Base-by-base conservation (phyloP, 2,329 filamentous ascomycete genomes). In the Aspergillus luchuensis region DNA sequence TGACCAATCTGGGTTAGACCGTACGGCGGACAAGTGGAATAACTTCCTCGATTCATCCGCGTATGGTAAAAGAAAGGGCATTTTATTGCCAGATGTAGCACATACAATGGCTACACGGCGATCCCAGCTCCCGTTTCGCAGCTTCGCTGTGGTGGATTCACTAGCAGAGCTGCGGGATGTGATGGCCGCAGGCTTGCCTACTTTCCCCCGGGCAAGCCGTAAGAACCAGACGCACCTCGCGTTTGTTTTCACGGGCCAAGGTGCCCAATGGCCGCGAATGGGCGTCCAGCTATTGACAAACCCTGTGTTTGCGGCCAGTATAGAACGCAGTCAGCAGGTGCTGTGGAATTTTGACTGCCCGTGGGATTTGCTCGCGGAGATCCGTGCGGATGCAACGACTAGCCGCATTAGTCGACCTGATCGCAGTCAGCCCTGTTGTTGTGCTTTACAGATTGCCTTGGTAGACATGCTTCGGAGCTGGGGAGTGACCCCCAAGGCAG, bases 211-310 rank as follows among this genome's bases (percentile, higher is more conserved):
- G 7, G 61, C 63, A 13, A 61, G 47, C 49, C 63, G 66, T n/a
- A 62, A 63, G 28, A 59, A 59, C 4, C 53, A 62, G 8, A 63
- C 60, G 5, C 58, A 49, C 10, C 17, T 70, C 28, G 70, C 61
- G 1, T 72, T 72, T 52, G 61, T 80, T 0, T 80, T 80, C 61
- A 78, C 77, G 0, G 79, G 79, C 1, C 79, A 81, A 49, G 79
- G 79, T 28, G 77, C 77, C 2, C 79, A 80, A 49, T 80, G 77
- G 75, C 54, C 63, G 0, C 71, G 72, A 3, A 81, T 81, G 78
- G 78, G 77, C 7, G 69, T 70, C 10, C 73, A 78, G 30, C 69
- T 81, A 0, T 43, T 79, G 25, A 41, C 64, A 2, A 58, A 61
- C 15, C n/a, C 58, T 1, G 52, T 48, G 5, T 71, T 70, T 49